phyloP scores from a whole-genome alignment of 768 basidiomycete species.

The Aureoboletus auriporus region DNA sequence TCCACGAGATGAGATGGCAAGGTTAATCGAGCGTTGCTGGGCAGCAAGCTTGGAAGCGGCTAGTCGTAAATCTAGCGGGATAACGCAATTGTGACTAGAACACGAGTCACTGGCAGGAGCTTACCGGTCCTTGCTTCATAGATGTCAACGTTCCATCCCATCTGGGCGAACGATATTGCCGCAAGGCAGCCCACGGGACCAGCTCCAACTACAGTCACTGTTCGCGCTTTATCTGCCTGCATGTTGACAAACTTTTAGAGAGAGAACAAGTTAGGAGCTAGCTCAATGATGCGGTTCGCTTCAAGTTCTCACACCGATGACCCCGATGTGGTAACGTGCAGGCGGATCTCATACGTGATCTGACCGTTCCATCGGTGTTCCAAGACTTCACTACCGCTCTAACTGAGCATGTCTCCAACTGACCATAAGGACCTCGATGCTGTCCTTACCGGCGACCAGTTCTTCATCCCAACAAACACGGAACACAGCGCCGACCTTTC shows the following conservation, averaged over 20 bases:
- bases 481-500: slow-evolving; percentile 42
- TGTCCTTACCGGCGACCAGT: slow-evolving; percentile 47
- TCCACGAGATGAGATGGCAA: slow-evolving; percentile 92
- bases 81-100: slow-evolving; percentile 11
- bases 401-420: slow-evolving; percentile 11
- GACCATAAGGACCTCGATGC: slow-evolving; percentile 21
- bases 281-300: too few relatives aligned
- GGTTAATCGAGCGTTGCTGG: slow-evolving; percentile 89
- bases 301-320: too few relatives aligned
- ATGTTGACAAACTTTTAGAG: not conserved
- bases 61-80: slow-evolving; percentile 63
- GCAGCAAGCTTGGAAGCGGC: slow-evolving; percentile 60
- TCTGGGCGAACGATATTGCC: slow-evolving; percentile 79
- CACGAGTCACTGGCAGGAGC: slow-evolving; percentile 7
- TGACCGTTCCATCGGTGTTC: too few relatives aligned
- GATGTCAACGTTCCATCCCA: slow-evolving; percentile 80
- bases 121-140: slow-evolving; percentile 79
- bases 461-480: slow-evolving; percentile 52
- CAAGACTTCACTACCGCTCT: not conserved
- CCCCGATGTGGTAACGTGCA: slow-evolving; percentile 12
- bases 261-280: too few relatives aligned
- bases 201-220: slow-evolving; percentile 74
- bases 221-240: slow-evolving; percentile 24
- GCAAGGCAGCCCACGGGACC: slow-evolving; percentile 94
- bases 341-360: too few relatives aligned